Conservation (phyloP, 2,329 filamentous ascomycete species). For the Dactylellina drechsleri region DNA sequence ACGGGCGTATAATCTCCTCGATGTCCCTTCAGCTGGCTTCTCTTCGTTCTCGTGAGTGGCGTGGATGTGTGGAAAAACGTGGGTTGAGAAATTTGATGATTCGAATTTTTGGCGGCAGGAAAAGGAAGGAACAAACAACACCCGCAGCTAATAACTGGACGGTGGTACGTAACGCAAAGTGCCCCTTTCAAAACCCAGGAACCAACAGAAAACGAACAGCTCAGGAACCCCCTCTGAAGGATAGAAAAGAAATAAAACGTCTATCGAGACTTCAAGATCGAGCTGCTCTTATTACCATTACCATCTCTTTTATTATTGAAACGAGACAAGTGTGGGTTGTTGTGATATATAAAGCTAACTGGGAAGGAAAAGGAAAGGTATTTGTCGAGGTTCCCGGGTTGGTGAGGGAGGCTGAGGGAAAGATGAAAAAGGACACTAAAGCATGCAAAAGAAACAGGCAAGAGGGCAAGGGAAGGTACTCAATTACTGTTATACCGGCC, state of each 20-base stretch:
- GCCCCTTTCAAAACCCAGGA: constrained; percentile 27
- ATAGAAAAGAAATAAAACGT: background rate
- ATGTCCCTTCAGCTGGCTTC: background rate
- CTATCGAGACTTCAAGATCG: background rate
- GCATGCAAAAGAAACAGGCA: constrained; percentile 12
- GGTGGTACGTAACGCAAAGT: constrained; percentile 19
- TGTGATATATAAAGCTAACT: background rate
- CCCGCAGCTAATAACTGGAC: background rate
- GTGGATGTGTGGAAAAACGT: constrained; percentile 21
- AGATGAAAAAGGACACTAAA: constrained; percentile 4
- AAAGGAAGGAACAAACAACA: constrained; percentile 13
- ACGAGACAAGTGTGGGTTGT: constrained; percentile 1
- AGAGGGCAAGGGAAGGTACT: constrained; percentile 5
- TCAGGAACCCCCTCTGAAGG: background rate
- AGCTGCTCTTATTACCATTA: background rate
- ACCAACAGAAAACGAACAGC: background rate
- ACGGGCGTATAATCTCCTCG: constrained; percentile 11
- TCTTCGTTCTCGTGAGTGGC: background rate
- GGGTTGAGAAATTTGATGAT: constrained; percentile 20
- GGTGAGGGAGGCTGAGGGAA: constrained; percentile 37
- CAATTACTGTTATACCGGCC: background rate
- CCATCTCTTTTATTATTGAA: background rate
- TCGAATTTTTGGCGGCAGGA: background rate
- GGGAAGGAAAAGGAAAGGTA: constrained; percentile 14
- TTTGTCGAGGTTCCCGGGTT: constrained; percentile 28